Percentiles rank a stretch among this genome's conserved stretches.
Evolutionary conservation across 495 filamentous ascomycete genomes (phyloP).

Genomic region (Xanthoparmelia taractica): DNA sequence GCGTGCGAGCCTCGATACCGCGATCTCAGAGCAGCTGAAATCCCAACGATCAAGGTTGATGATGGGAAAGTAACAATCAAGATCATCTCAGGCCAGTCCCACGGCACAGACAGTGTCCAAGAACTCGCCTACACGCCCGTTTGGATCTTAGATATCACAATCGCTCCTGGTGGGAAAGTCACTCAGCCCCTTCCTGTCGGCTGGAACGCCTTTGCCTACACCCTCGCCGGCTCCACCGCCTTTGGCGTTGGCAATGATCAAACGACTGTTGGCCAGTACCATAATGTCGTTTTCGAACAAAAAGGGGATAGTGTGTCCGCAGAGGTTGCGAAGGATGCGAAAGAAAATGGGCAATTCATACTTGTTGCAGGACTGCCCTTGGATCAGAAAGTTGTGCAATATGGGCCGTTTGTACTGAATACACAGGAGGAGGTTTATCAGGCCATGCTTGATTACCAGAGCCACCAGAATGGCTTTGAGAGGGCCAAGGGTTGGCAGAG

Average conservation of each 20-base stretch:
- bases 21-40: conserved; percentile 68
- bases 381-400: conserved; percentile 90
- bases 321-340: conserved; percentile 60
- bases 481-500: conserved; percentile 74
- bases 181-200: conserved; percentile 65
- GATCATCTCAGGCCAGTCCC: conserved; percentile 76
- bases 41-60: conserved; percentile 62
- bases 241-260: conserved; percentile 52
- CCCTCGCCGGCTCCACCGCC: conserved; percentile 57
- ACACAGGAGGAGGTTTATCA: conserved; percentile 80
- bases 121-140: conserved; percentile 93
- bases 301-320: conserved; percentile 65
- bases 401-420: conserved; percentile 88
- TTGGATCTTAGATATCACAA: conserved; percentile 82
- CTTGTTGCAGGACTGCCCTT: conserved; percentile 79
- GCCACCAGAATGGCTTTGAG: conserved; percentile 83
- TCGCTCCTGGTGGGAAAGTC: conserved; percentile 69
- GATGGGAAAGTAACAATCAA: conserved; percentile 70
- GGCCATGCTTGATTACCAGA: conserved; percentile 84
- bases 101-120: conserved; percentile 76
- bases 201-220: conserved; percentile 91
- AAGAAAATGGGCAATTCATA: conserved; percentile 60
- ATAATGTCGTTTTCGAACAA: conserved; percentile 86
- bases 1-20: conserved; percentile 85
- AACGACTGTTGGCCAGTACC: conserved; percentile 51